phyloP scores from a whole-genome alignment of 2,329 filamentous ascomycete genomes.

The Exophiala dermatitidis region DNA sequence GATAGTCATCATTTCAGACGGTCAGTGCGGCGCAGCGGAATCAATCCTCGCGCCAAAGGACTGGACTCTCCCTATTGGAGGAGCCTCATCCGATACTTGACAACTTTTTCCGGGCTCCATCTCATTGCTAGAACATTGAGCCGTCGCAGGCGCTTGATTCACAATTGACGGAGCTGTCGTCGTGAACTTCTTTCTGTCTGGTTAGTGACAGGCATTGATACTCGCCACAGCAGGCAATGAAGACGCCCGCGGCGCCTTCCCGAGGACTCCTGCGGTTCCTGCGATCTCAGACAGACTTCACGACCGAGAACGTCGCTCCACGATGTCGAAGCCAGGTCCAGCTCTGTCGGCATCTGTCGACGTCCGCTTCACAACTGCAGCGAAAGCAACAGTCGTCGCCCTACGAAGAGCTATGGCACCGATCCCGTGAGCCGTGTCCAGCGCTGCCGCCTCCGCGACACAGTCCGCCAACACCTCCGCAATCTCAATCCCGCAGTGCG shows the following conservation, averaged over 20 bases:
- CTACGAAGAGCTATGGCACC: constrained; percentile 20
- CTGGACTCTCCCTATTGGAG: no score
- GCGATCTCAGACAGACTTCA: constrained; percentile 58
- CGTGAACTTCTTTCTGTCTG: background rate
- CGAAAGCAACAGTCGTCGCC: constrained; percentile 4
- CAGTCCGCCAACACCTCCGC: constrained; percentile 14
- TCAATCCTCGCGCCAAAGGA: no score
- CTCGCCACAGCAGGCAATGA: constrained; percentile 15
- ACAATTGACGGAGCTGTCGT: no score
- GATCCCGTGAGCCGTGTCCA: constrained; percentile 21
- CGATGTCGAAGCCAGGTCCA: constrained; percentile 15
- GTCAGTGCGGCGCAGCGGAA: no score
- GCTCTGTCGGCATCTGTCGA: constrained; percentile 22
- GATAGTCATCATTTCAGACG: no score
- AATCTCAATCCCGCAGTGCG: constrained; percentile 16
- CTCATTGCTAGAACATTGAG: no score
- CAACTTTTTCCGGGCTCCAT: background rate
- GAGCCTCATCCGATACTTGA: no score
- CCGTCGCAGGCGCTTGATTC: no score
- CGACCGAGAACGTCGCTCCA: constrained; percentile 30
- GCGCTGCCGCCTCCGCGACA: constrained; percentile 20
- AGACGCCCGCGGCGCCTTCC: constrained; percentile 40
- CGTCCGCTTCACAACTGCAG: background rate
- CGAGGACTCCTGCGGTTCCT: constrained; percentile 62
- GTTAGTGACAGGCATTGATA: background rate